Conservation (phyloP, 305 asterid genomes). For the Fraxinus velutina region DNA sequence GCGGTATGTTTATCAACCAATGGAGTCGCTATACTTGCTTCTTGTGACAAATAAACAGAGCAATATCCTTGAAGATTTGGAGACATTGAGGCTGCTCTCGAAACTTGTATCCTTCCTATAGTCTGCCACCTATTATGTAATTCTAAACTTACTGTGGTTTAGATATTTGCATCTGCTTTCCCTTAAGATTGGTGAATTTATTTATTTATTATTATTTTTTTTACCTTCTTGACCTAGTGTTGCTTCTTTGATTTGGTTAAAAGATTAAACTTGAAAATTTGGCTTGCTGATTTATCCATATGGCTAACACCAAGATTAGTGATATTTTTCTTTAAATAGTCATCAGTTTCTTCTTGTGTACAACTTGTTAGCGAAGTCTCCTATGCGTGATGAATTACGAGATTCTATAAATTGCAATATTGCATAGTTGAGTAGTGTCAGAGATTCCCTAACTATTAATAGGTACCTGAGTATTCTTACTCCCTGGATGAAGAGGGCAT, state of each 20-base stretch:
- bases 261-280: neutral
- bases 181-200: neutral
- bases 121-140: neutral
- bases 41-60: constrained; percentile 77
- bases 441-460: constrained; percentile 36
- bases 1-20: constrained; percentile 75
- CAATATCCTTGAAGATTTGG: constrained; percentile 79
- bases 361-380: neutral
- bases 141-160: neutral
- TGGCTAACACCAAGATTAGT: neutral
- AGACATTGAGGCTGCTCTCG: constrained; percentile 68
- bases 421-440: neutral
- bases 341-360: neutral
- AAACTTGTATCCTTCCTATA: constrained; percentile 58
- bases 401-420: neutral
- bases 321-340: neutral
- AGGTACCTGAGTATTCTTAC: constrained; percentile 74
- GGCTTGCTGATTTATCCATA: neutral
- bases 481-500: constrained; percentile 74
- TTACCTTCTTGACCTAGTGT: neutral
- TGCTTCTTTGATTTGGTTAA: constrained; percentile 1
- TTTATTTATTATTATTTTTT: neutral
- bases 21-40: constrained; percentile 65
- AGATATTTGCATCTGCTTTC: neutral
- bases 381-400: neutral